Base-by-base conservation (phyloP, 2,329 filamentous ascomycete genomes). In the Penicillium rolfsii region DNA sequence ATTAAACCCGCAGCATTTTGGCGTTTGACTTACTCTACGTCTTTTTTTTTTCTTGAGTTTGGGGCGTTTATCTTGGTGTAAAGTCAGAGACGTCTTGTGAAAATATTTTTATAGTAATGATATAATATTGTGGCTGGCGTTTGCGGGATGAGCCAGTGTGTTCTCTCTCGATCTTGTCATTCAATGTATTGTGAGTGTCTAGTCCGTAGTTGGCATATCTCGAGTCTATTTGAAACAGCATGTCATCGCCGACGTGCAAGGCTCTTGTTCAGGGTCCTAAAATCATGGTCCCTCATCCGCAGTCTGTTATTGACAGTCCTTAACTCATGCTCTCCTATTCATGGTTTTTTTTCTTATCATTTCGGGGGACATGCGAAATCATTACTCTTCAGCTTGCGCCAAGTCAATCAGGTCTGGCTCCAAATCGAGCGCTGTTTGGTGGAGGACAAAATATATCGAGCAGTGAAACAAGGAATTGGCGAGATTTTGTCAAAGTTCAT, bases 1-100 rank as follows among this genome's bases (percentile, higher is more conserved):
- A 85, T 72, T 81, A 75, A 68, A 4, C 60, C 12, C 36, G 45
- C 54, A 50, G 49, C 59, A 64, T 68, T 28, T 62, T 50, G 60
- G 57, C 58, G 60, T 52, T 58, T 41, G 43, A 45, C 60, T 57
- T 57, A 43, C 38, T 52, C 26, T 57, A 19, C 35, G 55, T 33
- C 43, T 19, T 50, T 28, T 52, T 19, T 59, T 54, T 46, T 59
- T 55, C 35, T 35, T 36, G 57, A 28, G 61, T 61, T 55, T 46
- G 24, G 54, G 65, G 55, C 57, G 64, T 50, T 55, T 40, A 26
- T 43, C 41, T 57, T 36, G 50, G 57, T 53, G 48, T 58, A 60
- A 62, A 54, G 40, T 65, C 45, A 35, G 55, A 61, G 46, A 56
- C 36, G 60, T 63, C 38, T 52, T 61, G 61, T 55, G 61, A 61